A percentile compares a stretch with the other conserved stretches of the same genome.
Evolutionary conservation across 257 asterid species (phyloP).

Genomic region (Forsythia suspensa): DNA sequence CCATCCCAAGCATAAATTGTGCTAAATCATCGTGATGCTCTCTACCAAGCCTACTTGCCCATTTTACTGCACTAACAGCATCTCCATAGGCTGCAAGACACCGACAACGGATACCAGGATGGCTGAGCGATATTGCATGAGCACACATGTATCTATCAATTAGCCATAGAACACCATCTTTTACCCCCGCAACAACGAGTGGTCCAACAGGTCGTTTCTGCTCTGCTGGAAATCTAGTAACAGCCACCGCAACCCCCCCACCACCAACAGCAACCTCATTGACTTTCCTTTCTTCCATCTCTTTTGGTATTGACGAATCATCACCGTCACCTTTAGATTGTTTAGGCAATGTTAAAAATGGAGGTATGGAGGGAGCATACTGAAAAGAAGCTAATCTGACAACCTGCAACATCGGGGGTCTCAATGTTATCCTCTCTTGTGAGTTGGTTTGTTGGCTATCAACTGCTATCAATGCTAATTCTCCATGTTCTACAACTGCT

Average conservation of each 20-base stretch:
- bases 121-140: constrained; percentile 95
- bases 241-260: constrained; percentile 97
- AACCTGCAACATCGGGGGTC: constrained; percentile 99
- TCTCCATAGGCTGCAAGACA: constrained; percentile 99
- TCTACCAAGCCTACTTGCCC: constrained; percentile 98
- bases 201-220: constrained; percentile 97
- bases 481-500: constrained; percentile 92
- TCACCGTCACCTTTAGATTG: constrained; percentile 70
- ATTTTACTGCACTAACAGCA: constrained; percentile 98
- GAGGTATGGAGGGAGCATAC: constrained; percentile 92
- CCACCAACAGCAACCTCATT: constrained; percentile 94
- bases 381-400: constrained; percentile 95
- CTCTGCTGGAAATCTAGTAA: constrained; percentile 94
- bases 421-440: constrained; percentile 72
- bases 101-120: constrained; percentile 97
- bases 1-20: constrained; percentile 99
- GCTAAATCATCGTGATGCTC: constrained; percentile 99
- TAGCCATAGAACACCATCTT: constrained; percentile 96
- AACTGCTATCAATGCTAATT: constrained; percentile 80
- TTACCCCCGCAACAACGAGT: constrained; percentile 84
- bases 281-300: constrained; percentile 68
- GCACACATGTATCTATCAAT: constrained; percentile 93
- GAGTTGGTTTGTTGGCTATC: constrained; percentile 62
- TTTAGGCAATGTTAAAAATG: constrained; percentile 79
- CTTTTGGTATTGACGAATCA: constrained; percentile 63